Evolutionary conservation across 768 basidiomycete genomes (phyloP).

Genomic region (Mycena haematopus): DNA sequence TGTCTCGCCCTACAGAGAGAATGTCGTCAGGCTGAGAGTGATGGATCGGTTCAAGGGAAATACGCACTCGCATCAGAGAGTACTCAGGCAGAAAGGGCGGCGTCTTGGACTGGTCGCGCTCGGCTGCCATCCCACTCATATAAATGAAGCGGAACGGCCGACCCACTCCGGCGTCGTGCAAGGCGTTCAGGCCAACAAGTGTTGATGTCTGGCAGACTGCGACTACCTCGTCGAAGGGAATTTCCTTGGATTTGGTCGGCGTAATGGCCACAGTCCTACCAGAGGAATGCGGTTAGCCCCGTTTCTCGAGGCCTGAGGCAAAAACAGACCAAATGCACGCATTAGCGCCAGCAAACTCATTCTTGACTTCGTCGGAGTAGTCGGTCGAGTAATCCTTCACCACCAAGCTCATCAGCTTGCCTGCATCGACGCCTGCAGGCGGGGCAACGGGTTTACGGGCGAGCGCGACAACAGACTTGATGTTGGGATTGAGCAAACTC

Average conservation of each 20-base stretch:
- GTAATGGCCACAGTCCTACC: neutral
- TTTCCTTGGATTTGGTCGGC: neutral
- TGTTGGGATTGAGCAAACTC: neutral
- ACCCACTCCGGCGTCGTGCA: neutral
- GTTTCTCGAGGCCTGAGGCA: neutral
- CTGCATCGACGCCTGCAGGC: neutral
- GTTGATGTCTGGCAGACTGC: slow-evolving; percentile 1
- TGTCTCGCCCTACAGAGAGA: neutral
- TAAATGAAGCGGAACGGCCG: neutral
- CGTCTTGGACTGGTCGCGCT: slow-evolving; percentile 5
- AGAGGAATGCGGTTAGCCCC: neutral
- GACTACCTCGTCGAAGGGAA: neutral
- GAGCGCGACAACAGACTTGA: neutral
- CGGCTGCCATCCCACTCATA: neutral
- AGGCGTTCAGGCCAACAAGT: neutral
- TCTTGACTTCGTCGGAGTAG: slow-evolving; percentile 3
- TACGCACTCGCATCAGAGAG: slow-evolving; percentile 1
- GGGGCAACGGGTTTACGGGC: neutral
- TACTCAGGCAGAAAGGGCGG: neutral
- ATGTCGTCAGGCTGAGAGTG: too few relatives aligned
- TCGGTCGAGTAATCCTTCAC: neutral
- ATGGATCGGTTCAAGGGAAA: neutral
- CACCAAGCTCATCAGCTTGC: neutral
- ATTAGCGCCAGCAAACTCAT: neutral
- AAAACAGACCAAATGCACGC: neutral